Percentiles rank a stretch among this genome's conserved stretches.
Evolutionary conservation across 2,329 filamentous ascomycete species (phyloP).

Genomic region (Geoglossum cookeanum): DNA sequence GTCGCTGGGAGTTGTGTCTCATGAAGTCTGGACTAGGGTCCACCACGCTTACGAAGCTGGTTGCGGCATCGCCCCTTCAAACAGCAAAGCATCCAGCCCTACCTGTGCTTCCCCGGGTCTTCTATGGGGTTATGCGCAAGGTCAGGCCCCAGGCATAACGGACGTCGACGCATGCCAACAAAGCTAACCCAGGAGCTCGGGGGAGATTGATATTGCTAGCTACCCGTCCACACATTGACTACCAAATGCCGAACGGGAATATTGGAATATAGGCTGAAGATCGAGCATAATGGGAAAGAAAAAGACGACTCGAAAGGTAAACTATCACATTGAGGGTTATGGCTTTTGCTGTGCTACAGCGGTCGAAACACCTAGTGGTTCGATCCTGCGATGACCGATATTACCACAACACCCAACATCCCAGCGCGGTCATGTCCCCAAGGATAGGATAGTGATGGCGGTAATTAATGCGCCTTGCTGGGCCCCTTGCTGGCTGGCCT

Average conservation of each 20-base stretch:
- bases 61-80: no score
- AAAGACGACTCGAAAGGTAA: not conserved
- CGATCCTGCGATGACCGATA: not conserved
- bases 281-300: not conserved
- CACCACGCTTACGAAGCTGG: no score
- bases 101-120: no score
- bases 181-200: not conserved
- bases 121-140: no score
- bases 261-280: not conserved
- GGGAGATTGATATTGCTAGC: not conserved
- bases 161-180: slow-evolving; percentile 11
- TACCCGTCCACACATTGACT: not conserved
- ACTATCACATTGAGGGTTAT: not conserved
- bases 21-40: no score
- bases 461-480: slow-evolving; percentile 8
- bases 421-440: not conserved
- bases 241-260: not conserved
- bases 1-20: no score
- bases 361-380: not conserved
- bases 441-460: slow-evolving; percentile 5
- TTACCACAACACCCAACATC: not conserved
- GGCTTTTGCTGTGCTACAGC: not conserved
- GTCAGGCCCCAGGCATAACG: no score
- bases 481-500: slow-evolving; percentile 7
- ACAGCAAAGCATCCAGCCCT: no score